phyloP scores from a whole-genome alignment of 371 early-diverging fungal genomes.

The Blakeslea trispora region DNA sequence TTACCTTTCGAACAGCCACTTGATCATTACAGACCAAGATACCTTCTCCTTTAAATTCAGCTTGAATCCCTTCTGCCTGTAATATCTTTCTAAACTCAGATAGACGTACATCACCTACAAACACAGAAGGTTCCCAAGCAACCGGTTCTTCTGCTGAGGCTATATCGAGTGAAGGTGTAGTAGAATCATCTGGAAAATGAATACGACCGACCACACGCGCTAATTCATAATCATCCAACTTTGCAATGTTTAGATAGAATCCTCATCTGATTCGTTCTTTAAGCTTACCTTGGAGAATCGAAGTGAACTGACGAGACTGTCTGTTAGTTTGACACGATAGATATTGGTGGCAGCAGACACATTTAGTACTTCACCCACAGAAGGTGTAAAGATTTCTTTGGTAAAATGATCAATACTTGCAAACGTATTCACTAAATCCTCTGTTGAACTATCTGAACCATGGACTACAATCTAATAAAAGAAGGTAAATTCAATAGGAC shows the following conservation, averaged over 20 bases:
- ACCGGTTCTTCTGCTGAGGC: constrained; percentile 45
- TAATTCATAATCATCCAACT: constrained; percentile 78
- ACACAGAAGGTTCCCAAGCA: constrained; percentile 65
- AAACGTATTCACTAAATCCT: constrained; percentile 61
- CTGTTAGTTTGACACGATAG: constrained; percentile 79
- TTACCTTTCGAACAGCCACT: constrained; percentile 73
- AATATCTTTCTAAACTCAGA: constrained; percentile 78
- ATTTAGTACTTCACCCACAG: constrained; percentile 79
- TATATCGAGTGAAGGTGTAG: constrained; percentile 79
- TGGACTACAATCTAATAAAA: constrained; percentile 76
- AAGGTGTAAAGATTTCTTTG: constrained; percentile 82
- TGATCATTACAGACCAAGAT: constrained; percentile 83
- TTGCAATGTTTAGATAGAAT: constrained; percentile 2
- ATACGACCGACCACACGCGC: constrained; percentile 76
- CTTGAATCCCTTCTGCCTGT: constrained; percentile 71
- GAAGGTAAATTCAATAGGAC: no score
- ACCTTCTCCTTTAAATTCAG: constrained; percentile 84
- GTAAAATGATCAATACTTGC: constrained; percentile 65
- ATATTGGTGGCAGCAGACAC: constrained; percentile 88
- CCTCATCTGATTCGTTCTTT: not conserved
- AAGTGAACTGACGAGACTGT: constrained; percentile 82
- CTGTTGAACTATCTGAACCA: constrained; percentile 71
- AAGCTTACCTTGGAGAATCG: constrained; percentile 65
- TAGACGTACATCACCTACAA: constrained; percentile 86
- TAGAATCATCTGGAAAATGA: constrained; percentile 64